A percentile compares a stretch with the other conserved stretches of the same genome.
phyloP scores from a whole-genome alignment of 2,329 filamentous ascomycete genomes.

The Scorias spongiosa region DNA sequence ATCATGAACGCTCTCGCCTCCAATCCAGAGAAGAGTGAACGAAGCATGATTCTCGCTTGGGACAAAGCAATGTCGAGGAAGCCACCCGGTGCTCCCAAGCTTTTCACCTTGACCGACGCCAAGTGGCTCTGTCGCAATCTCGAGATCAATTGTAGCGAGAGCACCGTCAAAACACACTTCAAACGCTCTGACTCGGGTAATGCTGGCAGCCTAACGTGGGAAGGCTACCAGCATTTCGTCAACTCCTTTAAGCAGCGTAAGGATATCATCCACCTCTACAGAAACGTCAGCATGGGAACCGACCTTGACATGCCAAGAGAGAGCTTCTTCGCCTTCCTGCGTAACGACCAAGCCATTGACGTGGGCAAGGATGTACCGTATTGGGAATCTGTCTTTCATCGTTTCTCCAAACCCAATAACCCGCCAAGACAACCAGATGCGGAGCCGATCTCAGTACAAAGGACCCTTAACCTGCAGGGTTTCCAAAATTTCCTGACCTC shows the following conservation, averaged over 20 bases:
- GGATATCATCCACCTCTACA: constrained; percentile 65
- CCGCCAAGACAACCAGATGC: constrained; percentile 28
- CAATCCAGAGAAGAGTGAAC: constrained; percentile 58
- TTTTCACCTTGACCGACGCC: constrained; percentile 62
- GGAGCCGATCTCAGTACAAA: constrained; percentile 28
- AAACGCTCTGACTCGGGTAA: constrained; percentile 50
- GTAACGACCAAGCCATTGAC: constrained; percentile 59
- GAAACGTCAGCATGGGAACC: constrained; percentile 30
- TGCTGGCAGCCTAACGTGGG: constrained; percentile 55
- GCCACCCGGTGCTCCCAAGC: constrained; percentile 45
- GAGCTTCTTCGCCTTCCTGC: constrained; percentile 65
- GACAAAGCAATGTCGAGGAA: constrained; percentile 63
- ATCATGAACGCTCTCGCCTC: constrained; percentile 81
- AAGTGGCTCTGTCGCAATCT: constrained; percentile 75
- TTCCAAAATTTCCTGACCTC: constrained; percentile 69
- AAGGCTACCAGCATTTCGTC: constrained; percentile 73
- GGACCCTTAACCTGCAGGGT: constrained; percentile 59
- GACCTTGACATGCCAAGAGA: constrained; percentile 50
- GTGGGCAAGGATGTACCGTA: constrained; percentile 47
- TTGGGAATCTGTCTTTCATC: constrained; percentile 57
- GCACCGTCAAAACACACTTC: constrained; percentile 60
- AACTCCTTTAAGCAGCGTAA: constrained; percentile 67
- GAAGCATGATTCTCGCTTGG: constrained; percentile 54
- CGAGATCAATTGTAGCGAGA: constrained; percentile 77
- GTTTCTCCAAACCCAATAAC: constrained; percentile 12